phyloP scores from a whole-genome alignment of 2,329 filamentous ascomycete genomes.

The Scedosporium dehoogii region DNA sequence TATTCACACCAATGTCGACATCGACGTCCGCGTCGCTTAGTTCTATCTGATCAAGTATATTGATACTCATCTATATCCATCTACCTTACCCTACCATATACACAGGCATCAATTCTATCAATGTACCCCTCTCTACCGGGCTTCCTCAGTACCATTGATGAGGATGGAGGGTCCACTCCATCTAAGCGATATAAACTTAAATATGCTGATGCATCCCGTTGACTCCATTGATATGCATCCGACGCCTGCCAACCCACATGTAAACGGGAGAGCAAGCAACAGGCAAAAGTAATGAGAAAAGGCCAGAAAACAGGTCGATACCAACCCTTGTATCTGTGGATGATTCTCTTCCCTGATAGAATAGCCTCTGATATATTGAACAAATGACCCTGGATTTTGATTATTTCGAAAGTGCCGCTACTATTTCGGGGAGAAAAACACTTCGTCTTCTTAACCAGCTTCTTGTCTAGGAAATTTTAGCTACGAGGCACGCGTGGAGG shows the following conservation, averaged over 20 bases:
- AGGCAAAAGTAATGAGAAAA: no score
- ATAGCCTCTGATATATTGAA: background rate
- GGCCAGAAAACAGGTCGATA: background rate
- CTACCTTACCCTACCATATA: no score
- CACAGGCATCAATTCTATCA: no score
- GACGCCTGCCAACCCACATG: no score
- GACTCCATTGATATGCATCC: background rate
- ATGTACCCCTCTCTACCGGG: no score
- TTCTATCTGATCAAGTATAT: no score
- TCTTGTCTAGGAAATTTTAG: conserved; percentile 2
- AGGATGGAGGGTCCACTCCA: background rate
- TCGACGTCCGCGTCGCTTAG: no score
- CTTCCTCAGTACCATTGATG: background rate
- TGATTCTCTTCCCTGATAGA: background rate
- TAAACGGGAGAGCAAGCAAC: no score
- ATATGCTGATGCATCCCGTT: background rate
- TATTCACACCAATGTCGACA: no score
- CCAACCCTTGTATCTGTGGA: background rate
- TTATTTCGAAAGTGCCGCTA: background rate
- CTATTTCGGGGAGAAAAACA: background rate
- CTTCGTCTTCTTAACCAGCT: background rate
- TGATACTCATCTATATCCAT: no score
- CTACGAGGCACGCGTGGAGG: background rate
- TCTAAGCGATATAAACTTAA: background rate
- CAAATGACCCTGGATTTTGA: background rate